Conservation (phyloP, 306 rosid species). For the Gleditsia sinensis region DNA sequence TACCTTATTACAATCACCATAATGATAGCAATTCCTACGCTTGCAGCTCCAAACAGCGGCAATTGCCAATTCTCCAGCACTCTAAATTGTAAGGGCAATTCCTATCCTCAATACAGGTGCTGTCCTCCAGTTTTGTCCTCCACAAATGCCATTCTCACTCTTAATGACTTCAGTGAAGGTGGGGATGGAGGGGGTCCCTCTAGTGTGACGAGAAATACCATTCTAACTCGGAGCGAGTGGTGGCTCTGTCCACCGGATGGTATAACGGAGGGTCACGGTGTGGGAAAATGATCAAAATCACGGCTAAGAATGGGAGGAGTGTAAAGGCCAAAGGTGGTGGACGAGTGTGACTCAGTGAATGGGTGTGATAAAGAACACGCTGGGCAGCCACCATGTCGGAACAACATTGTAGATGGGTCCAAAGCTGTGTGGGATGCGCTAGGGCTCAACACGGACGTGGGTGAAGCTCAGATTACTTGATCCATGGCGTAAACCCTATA, state of each 20-base stretch:
- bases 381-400: constrained; percentile 45
- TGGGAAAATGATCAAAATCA: constrained; percentile 34
- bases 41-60: too few species aligned
- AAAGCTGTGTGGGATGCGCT: constrained; percentile 55
- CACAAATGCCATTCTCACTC: constrained; percentile 35
- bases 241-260: constrained; percentile 65
- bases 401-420: constrained; percentile 57
- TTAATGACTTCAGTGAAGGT: constrained; percentile 32
- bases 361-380: constrained; percentile 59
- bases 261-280: constrained; percentile 44
- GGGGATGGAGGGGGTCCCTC: constrained; percentile 32
- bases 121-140: constrained; percentile 23
- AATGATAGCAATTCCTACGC: too few species aligned
- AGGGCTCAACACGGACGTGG: constrained; percentile 33
- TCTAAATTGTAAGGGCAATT: background rate
- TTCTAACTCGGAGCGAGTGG: constrained; percentile 26
- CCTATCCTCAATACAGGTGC: too few species aligned
- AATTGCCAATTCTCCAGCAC: too few species aligned
- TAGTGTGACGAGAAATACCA: constrained; percentile 36
- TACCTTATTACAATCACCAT: too few species aligned
- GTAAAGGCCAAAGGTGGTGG: constrained; percentile 56
- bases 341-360: constrained; percentile 52
- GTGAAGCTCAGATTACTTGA: constrained; percentile 48
- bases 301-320: constrained; percentile 32
- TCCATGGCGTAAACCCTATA: constrained; percentile 29